Evolutionary conservation across 176 grass and related monocot species (phyloP), one percentile per base, ranked within the genome.

Genomic region (Secale cereale): DNA sequence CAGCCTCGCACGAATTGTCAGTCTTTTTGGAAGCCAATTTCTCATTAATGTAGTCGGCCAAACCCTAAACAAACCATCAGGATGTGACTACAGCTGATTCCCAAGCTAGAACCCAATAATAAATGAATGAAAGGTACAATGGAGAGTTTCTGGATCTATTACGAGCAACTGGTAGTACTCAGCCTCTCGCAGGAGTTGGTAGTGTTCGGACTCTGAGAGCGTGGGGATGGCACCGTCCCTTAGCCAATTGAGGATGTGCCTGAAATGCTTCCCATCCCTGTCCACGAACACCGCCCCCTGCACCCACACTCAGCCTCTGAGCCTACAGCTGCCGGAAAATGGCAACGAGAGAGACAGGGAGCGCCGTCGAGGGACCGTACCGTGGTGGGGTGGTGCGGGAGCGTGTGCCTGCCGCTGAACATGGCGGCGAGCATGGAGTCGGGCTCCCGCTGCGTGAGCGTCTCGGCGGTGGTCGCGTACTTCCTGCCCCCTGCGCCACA

Each of bases 151-250:
- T 30, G 28, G 3, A 31, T 54, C 16, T 19, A 81, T 80, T 95
- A 95, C 93, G 65, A 95, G 76, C 80, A 95, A 54, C 82, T 98
- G 93, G 85, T 90, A 95, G 83, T 98, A 98, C 91, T 98, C 91
- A 66, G 95, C 95, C 79, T 98, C 95, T 28, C 85, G 83, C 69
- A 98, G 82, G 57, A 98, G 83, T 33, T 95, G 89, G 76, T 93
- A 87, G 81, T 92, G 81, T 10, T 90, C 82, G 20, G 87, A 92
- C 11, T 91, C 91, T 11, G 90, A 88, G 28, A 98, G 83, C 56
- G 26, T 54, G 3, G 91, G 91, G 74, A 93, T 77, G 54, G 79
- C 80, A 19, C 91, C 93, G 74, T 98, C 93, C 84, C 95, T 85
- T 23, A 98, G 89, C 93, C 95, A 98, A 69, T 95, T 98, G 57